Evolutionary conservation across 257 asterid species (phyloP).

Genomic region (Ballota nigra): DNA sequence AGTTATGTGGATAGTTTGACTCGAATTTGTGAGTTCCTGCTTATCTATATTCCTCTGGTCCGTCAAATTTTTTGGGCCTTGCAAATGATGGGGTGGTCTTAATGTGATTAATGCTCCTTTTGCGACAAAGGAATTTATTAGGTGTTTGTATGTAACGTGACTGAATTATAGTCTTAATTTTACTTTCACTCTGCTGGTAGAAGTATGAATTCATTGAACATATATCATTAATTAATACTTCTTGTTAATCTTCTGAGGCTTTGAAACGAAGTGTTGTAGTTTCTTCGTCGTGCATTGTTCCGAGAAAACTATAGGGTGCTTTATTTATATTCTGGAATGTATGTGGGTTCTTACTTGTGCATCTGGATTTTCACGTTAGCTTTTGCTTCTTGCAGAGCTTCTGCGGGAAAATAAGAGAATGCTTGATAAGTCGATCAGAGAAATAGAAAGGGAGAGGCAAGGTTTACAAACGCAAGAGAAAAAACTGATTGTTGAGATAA

Average conservation of each 20-base stretch:
- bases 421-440: constrained; percentile 96
- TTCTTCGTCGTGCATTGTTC: constrained; percentile 25
- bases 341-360: constrained; percentile 21
- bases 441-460: constrained; percentile 96
- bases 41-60: neutral
- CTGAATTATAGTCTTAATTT: neutral
- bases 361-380: neutral
- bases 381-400: constrained; percentile 53
- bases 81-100: neutral
- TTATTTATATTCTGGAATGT: constrained; percentile 40
- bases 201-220: neutral
- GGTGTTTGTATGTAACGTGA: no score
- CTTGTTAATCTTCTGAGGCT: neutral
- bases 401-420: constrained; percentile 97
- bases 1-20: neutral
- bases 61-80: neutral
- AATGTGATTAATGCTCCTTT: neutral
- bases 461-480: constrained; percentile 92
- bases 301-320: constrained; percentile 51
- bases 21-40: no score
- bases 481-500: constrained; percentile 85
- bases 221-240: neutral
- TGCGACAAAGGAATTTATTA: no score
- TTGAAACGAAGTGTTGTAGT: neutral
- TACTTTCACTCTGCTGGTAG: neutral